Evolutionary conservation across 441 rosid genomes (phyloP).

Genomic region (Gossypium schwendimanii): DNA sequence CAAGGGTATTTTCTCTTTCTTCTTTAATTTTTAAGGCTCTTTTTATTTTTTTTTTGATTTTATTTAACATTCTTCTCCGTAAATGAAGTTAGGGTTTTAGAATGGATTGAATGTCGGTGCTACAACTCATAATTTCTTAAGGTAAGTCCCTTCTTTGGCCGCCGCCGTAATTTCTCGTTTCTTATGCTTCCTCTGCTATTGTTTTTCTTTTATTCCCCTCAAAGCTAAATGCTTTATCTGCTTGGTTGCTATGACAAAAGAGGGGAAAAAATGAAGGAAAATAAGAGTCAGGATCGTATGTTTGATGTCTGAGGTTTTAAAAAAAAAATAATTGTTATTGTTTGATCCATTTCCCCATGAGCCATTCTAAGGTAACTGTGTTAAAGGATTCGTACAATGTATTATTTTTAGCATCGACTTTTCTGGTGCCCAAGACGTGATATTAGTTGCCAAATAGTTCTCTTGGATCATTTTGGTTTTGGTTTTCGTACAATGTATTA

Average conservation of each 20-base stretch:
- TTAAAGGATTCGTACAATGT: background rate
- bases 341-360: background rate
- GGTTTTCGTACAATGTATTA: too few species aligned
- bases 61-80: background rate
- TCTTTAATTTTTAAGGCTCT: background rate
- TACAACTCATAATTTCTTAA: background rate
- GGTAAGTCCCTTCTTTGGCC: slow-evolving; percentile 3
- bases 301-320: background rate
- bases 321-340: too few species aligned
- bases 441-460: too few species aligned
- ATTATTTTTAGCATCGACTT: too few species aligned
- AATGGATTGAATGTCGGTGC: slow-evolving; percentile 15
- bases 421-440: too few species aligned
- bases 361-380: background rate
- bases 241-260: background rate
- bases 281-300: background rate
- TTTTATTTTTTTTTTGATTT: background rate
- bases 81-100: slow-evolving; percentile 14
- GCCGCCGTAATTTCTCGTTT: background rate
- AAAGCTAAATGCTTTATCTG: background rate
- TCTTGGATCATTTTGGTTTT: too few species aligned
- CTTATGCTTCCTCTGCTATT: background rate
- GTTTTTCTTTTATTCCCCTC: background rate
- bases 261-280: background rate
- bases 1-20: background rate